Evolutionary conservation across 768 basidiomycete species (phyloP).

Genomic region (Agaricus subrufescens): DNA sequence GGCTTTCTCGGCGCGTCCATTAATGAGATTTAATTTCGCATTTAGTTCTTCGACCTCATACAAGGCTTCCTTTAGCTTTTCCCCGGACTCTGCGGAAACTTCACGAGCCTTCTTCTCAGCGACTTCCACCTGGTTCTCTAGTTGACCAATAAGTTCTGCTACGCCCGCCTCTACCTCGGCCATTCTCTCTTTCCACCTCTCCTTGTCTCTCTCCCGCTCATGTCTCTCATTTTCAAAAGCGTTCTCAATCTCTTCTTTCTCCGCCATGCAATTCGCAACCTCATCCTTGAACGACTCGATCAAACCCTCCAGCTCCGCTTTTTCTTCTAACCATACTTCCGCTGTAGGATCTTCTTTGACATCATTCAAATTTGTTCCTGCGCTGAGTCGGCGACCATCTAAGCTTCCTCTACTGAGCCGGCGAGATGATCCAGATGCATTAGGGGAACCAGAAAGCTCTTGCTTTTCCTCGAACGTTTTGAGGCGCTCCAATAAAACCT

Average conservation of each 20-base stretch:
- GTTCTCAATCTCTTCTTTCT: constrained; percentile 41
- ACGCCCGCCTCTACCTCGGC: constrained; percentile 67
- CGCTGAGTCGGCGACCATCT: constrained; percentile 48
- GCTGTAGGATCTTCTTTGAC: constrained; percentile 57
- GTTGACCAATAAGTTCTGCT: constrained; percentile 55
- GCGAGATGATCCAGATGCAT: constrained; percentile 23
- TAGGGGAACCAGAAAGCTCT: constrained; percentile 21
- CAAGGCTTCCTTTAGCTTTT: constrained; percentile 41
- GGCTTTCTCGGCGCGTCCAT: constrained; percentile 59
- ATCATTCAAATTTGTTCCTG: constrained; percentile 48
- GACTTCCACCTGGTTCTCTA: constrained; percentile 51
- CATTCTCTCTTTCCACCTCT: constrained; percentile 69
- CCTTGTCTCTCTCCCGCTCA: constrained; percentile 62
- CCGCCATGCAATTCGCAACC: constrained; percentile 37
- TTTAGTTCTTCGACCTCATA: constrained; percentile 39
- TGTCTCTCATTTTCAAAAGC: constrained; percentile 50
- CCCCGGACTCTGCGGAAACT: constrained; percentile 31
- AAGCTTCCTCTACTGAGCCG: constrained; percentile 34
- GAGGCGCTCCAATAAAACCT: constrained; percentile 53
- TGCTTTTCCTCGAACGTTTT: constrained; percentile 50
- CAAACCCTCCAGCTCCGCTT: constrained; percentile 51
- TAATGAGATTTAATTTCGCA: constrained; percentile 50
- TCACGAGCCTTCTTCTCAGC: constrained; percentile 45
- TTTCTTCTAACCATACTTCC: constrained; percentile 73
- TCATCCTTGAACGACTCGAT: constrained; percentile 45